Base-by-base conservation (phyloP, 768 basidiomycete species). In the Pholiota conissans region DNA sequence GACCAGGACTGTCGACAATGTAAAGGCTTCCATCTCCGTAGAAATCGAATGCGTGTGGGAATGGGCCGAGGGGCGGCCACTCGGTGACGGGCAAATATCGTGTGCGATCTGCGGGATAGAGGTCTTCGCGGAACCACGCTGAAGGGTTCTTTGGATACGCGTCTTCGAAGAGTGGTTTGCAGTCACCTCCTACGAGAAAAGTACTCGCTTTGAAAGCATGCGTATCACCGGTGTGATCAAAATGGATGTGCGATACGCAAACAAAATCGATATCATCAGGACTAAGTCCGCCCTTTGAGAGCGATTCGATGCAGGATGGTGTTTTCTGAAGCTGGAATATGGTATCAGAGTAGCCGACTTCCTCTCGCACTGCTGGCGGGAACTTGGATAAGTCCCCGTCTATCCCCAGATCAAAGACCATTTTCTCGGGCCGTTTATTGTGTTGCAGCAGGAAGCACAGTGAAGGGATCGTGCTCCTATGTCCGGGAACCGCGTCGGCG, bases 11-110 rank as follows among this genome's bases (percentile, higher is more conserved):
- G 61, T 86, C 80, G 57, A 86, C 64, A 58, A 87, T 74, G 61
- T 83, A 86, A 37, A 84, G 65, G 61, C 79, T 82, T 5, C 84
- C 84, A 58, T 88, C 84, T 18, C 76, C 77, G 62, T 79, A 84
- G 61, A 76, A 79, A 68, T 87, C 84, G 18, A 79, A 62, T 3
- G 81, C 79, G 24, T 64, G 74, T 20, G 81, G 79, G 65, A 83
- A 84, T 3, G 81, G 80, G 0, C 81, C 83, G 46, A 85, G 64
- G 26, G 79, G 70, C 32, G 63, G 63, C 68, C 76, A 74, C 0
- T 72, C 73, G 6, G 61, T 56, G 35, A 64, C 55, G 20, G 62
- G 58, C 13, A 82, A 57, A 61, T 74, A 81, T 16, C 57, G 58
- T 5, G 76, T 77, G 27, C 79, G 74, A 2, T 68, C 75, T 2